These are phyloP conservation scores for Solanum appendiculatum DNA, from an alignment of 257 asterid species.

Conservation along the genomic window DNA sequence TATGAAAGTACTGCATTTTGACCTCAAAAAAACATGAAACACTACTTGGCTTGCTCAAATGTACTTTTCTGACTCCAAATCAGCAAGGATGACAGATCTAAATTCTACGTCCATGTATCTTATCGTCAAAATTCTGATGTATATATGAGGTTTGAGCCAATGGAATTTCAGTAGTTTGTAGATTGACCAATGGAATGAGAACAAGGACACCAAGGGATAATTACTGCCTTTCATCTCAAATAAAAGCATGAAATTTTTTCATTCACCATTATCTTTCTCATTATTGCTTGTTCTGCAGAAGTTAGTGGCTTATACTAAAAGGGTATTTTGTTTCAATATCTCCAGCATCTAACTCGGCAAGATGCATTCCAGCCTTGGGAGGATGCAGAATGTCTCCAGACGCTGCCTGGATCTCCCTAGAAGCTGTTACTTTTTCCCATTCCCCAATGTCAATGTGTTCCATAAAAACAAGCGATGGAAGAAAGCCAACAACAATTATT, in stretches of 20 bases:
- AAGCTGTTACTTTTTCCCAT: neutral
- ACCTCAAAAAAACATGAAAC: neutral
- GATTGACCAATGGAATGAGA: neutral
- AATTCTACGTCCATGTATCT: neutral
- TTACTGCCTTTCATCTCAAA: neutral
- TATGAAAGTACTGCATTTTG: neutral
- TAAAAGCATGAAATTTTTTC: neutral
- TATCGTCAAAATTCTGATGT: neutral
- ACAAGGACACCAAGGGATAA: neutral
- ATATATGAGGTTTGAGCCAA: neutral
- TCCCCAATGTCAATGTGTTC: neutral
- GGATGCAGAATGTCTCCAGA: slow-evolving; percentile 6
- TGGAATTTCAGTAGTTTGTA: neutral
- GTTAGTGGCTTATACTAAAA: neutral
- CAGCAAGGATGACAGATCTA: neutral
- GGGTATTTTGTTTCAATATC: neutral
- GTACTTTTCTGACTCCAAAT: neutral
- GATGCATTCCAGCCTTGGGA: slow-evolving; percentile 19
- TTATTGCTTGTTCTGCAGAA: neutral
- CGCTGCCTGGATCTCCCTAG: neutral
- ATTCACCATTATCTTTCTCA: neutral
- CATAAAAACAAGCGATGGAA: neutral
- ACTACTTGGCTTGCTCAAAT: neutral
- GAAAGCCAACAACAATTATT: neutral
- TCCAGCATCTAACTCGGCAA: slow-evolving; percentile 8